Percentiles rank a stretch among this genome's conserved stretches.
These are phyloP conservation scores for Prunus mongolica DNA, from an alignment of 306 rosid species.

Conservation along the genomic window DNA sequence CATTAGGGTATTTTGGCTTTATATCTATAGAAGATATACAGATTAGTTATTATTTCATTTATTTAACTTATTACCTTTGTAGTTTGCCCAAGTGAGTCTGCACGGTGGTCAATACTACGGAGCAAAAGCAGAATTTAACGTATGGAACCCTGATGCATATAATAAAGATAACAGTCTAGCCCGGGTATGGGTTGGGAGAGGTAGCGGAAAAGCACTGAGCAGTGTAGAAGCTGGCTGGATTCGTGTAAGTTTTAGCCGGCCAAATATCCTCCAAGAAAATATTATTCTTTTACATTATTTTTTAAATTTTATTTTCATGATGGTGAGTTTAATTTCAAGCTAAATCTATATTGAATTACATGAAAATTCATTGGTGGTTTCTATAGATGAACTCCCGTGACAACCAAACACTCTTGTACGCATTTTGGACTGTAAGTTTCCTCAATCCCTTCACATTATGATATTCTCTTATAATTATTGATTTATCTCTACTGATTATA, in stretches of 20 bases:
- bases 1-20: too few species aligned
- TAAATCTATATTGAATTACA: too few species aligned
- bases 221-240: constrained; percentile 23
- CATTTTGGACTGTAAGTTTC: constrained; percentile 27
- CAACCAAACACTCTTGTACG: not conserved
- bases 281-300: too few species aligned
- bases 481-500: too few species aligned
- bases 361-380: not conserved
- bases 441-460: too few species aligned
- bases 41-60: too few species aligned
- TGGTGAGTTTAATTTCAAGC: too few species aligned
- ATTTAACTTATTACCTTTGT: not conserved
- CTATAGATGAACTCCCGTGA: not conserved
- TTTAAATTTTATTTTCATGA: not conserved
- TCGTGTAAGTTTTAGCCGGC: not conserved
- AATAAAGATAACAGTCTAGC: not conserved
- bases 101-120: constrained; percentile 5
- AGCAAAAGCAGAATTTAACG: constrained; percentile 6
- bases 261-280: not conserved
- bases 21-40: too few species aligned
- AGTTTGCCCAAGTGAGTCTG: constrained; percentile 8
- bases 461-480: too few species aligned
- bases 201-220: not conserved
- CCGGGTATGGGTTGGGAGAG: constrained; percentile 12
- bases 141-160: constrained; percentile 13